Evolutionary conservation across 2,329 filamentous ascomycete genomes (phyloP).

Genomic region (Drechslerella coelobrocha): DNA sequence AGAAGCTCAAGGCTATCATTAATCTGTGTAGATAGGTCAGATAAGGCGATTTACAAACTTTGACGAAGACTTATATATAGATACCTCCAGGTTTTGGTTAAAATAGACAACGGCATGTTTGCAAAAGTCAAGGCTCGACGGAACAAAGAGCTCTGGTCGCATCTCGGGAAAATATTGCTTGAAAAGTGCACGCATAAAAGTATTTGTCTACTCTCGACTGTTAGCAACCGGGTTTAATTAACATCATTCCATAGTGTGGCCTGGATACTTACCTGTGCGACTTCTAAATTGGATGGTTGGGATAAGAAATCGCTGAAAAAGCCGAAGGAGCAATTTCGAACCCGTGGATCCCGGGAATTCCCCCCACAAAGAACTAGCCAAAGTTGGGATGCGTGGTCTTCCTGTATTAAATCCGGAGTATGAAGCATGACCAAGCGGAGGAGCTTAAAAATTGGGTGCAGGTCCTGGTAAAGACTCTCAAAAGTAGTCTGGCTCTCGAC

Average conservation of each 20-base stretch:
- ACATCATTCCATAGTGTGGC: too few species aligned
- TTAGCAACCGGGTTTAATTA: too few species aligned
- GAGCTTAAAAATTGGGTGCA: constrained; percentile 47
- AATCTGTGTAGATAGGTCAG: constrained; percentile 13
- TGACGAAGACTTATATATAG: background rate
- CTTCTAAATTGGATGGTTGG: constrained; percentile 39
- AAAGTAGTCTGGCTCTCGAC: constrained; percentile 42
- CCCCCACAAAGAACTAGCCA: constrained; percentile 44
- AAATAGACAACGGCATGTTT: constrained; percentile 54
- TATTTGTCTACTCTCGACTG: constrained; percentile 21
- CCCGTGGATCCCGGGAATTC: constrained; percentile 30
- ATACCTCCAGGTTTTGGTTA: constrained; percentile 51
- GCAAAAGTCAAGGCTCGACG: constrained; percentile 52
- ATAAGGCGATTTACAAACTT: too few species aligned
- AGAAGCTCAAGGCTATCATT: constrained; percentile 58
- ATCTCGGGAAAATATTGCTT: constrained; percentile 53
- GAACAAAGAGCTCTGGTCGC: constrained; percentile 52
- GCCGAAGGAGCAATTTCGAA: constrained; percentile 44
- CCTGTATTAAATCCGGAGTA: constrained; percentile 44
- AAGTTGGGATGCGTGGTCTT: constrained; percentile 25
- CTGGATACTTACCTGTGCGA: constrained; percentile 44
- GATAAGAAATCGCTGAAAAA: constrained; percentile 48
- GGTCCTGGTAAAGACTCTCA: constrained; percentile 44
- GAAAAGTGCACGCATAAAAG: constrained; percentile 49
- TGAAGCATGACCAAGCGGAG: constrained; percentile 41